Evolutionary conservation across 1,139 yeast species (phyloP).

Genomic region (Diutina rugosa): DNA sequence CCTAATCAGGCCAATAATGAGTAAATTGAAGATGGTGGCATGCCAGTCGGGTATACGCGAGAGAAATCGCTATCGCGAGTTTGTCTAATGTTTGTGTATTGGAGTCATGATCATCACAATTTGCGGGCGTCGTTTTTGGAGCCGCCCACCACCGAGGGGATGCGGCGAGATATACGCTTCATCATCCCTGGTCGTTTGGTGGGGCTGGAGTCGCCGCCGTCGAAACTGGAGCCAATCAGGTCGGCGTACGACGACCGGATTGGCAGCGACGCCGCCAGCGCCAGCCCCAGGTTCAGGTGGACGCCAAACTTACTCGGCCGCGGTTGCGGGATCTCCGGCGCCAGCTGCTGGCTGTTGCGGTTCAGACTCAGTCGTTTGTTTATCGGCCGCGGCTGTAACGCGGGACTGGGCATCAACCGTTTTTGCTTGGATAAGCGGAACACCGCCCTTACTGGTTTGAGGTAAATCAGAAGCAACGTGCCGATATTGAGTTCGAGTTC

Average conservation of each 20-base stretch:
- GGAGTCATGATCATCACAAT: not conserved
- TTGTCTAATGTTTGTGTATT: not conserved
- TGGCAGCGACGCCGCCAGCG: not conserved
- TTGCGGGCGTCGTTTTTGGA: not conserved
- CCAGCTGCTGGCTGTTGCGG: not conserved
- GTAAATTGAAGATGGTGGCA: no score
- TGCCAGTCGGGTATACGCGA: no score
- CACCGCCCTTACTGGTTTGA: slow-evolving; percentile 71
- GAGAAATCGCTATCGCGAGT: not conserved
- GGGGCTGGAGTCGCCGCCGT: not conserved
- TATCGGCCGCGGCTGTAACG: slow-evolving; percentile 23
- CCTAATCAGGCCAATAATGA: no score
- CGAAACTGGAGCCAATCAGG: not conserved
- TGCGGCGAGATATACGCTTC: not conserved
- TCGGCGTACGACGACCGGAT: not conserved
- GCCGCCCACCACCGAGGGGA: not conserved
- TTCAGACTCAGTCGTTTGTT: not conserved
- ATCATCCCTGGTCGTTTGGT: not conserved
- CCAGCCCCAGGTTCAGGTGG: not conserved
- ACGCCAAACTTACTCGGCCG: not conserved
- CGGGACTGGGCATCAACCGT: slow-evolving; percentile 47
- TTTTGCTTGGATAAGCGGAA: slow-evolving; percentile 55
- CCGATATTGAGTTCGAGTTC: slow-evolving; percentile 80
- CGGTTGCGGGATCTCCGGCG: not conserved
- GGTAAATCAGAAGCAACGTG: slow-evolving; percentile 67